phyloP scores from a whole-genome alignment of 2,329 filamentous ascomycete genomes.

The Colletotrichum salicis region DNA sequence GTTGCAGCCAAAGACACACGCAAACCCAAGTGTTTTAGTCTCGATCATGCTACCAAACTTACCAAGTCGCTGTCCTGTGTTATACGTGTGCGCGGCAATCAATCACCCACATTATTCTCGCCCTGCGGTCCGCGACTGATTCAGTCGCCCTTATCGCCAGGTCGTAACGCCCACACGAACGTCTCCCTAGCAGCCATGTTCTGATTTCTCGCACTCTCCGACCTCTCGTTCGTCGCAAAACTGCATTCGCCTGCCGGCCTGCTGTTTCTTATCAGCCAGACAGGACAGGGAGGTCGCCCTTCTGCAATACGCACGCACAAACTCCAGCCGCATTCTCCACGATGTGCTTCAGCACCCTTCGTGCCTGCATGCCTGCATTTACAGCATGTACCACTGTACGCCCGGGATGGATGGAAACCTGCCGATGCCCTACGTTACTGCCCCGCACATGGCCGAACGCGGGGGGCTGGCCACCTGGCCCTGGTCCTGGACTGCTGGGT shows the following conservation, averaged over 20 bases:
- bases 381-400: background rate
- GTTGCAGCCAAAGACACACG: background rate
- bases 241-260: background rate
- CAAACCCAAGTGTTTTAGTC: constrained; percentile 6
- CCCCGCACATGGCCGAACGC: constrained; percentile 25
- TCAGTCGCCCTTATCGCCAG: constrained; percentile 6
- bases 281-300: background rate
- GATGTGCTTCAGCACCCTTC: constrained; percentile 1
- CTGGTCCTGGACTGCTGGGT: background rate
- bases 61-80: background rate
- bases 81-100: background rate
- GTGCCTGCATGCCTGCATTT: constrained; percentile 11
- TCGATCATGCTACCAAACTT: no score
- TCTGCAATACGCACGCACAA: background rate
- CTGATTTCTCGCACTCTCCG: background rate
- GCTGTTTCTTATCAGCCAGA: background rate
- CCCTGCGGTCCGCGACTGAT: background rate
- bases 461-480: constrained; percentile 21
- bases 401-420: constrained; percentile 1
- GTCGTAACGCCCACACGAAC: background rate
- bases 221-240: constrained; percentile 13
- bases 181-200: background rate
- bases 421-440: constrained; percentile 4
- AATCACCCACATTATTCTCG: background rate
- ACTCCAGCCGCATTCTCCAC: background rate